Conservation (phyloP, 2,329 filamentous ascomycete species). For the Ophiocordyceps polyrhachis-furcata region DNA sequence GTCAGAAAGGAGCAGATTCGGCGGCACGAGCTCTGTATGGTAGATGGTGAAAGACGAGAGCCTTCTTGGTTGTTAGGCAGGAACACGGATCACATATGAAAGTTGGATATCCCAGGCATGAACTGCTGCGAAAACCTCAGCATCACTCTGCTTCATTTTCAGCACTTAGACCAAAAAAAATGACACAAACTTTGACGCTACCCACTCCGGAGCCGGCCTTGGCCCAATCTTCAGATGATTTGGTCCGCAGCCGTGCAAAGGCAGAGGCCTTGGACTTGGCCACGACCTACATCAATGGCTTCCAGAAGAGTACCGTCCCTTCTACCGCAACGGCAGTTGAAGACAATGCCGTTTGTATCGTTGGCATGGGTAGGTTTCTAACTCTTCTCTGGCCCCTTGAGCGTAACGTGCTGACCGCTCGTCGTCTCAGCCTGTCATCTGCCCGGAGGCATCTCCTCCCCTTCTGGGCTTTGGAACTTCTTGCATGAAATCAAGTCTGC, state of each 20-base stretch:
- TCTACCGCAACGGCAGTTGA: background rate
- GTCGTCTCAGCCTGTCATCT: slow-evolving; percentile 4
- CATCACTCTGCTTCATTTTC: background rate
- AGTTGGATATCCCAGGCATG: background rate
- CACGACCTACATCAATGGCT: background rate
- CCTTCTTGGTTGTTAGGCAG: background rate
- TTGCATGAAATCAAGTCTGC: slow-evolving; percentile 2
- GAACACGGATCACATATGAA: background rate
- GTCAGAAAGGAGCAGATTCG: background rate
- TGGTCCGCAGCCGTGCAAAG: background rate
- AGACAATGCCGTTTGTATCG: background rate
- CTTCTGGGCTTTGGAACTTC: slow-evolving; percentile 5
- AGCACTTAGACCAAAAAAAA: background rate
- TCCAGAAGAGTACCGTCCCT: background rate
- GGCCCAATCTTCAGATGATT: background rate
- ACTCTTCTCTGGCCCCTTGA: background rate
- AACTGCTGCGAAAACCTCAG: background rate
- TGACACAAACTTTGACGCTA: background rate
- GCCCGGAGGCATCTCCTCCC: slow-evolving; percentile 4
- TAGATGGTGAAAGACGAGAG: background rate
- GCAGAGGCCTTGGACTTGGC: background rate
- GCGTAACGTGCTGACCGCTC: too few relatives aligned
- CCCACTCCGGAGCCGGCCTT: background rate
- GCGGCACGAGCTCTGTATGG: background rate
- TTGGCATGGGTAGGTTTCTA: background rate